phyloP scores from a whole-genome alignment of 805 yeast genomes.

The Kodamaea neixiangensis region DNA sequence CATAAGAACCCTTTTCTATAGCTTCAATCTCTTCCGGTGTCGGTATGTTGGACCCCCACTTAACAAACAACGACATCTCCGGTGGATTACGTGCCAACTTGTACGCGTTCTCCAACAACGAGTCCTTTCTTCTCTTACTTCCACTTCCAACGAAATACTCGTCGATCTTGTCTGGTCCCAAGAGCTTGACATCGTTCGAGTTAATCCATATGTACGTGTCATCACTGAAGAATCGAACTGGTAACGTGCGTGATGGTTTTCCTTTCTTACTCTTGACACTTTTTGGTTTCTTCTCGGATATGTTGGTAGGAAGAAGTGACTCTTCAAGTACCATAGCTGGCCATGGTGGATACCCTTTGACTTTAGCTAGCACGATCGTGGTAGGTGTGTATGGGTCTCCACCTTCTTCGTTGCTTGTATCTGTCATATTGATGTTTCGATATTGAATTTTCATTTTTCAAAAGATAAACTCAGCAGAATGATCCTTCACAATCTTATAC shows the following conservation, averaged over 20 bases:
- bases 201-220: conserved; percentile 72
- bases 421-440: not conserved
- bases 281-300: conserved; percentile 54
- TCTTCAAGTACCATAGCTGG: conserved; percentile 79
- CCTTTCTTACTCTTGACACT: conserved; percentile 11
- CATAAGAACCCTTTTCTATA: conserved; percentile 39
- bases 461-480: no score
- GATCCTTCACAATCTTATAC: not conserved
- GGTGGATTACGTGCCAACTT: conserved; percentile 51
- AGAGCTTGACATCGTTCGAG: conserved; percentile 48
- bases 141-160: conserved; percentile 28
- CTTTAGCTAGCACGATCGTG: conserved; percentile 61
- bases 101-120: conserved; percentile 51
- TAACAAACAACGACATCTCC: conserved; percentile 41
- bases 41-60: conserved; percentile 44
- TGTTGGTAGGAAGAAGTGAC: conserved; percentile 58
- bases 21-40: conserved; percentile 43
- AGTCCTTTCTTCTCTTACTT: conserved; percentile 41
- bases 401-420: not conserved
- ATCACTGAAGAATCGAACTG: conserved; percentile 73
- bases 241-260: conserved; percentile 26
- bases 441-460: not conserved
- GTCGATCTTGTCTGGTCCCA: conserved; percentile 45
- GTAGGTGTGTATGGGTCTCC: conserved; percentile 7
- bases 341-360: conserved; percentile 89